A percentile compares a stretch with the other conserved stretches of the same genome.
These are phyloP conservation scores for Ophiostoma pallidulum DNA, from an alignment of 2,329 filamentous ascomycete genomes.

Conservation along the genomic window DNA sequence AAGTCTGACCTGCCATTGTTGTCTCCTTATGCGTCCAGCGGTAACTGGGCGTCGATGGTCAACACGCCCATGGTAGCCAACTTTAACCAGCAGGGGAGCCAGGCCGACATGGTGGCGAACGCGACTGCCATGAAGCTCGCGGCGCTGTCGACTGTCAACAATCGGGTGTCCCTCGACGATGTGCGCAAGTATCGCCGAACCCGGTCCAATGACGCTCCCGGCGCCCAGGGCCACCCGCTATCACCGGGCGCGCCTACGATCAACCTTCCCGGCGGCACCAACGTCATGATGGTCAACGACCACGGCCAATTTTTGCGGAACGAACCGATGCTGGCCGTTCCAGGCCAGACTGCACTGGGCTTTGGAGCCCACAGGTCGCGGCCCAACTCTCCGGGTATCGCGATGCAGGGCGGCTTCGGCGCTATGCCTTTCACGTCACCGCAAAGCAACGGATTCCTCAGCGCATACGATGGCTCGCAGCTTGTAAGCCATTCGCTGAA, in stretches of 20 bases:
- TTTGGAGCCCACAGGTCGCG: conserved; percentile 67
- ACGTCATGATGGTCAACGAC: conserved; percentile 90
- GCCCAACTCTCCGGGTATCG: conserved; percentile 79
- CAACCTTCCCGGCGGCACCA: conserved; percentile 58
- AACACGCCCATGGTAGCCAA: conserved; percentile 93
- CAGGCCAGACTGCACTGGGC: conserved; percentile 44
- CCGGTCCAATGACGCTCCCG: conserved; percentile 74
- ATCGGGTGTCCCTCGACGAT: conserved; percentile 92
- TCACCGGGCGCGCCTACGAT: conserved; percentile 56
- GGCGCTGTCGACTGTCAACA: conserved; percentile 94
- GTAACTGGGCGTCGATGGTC: conserved; percentile 97
- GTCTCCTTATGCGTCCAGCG: conserved; percentile 74
- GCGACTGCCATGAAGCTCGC: conserved; percentile 98
- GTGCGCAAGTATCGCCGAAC: conserved; percentile 91
- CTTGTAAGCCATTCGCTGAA: conserved; percentile 52
- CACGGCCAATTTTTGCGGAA: conserved; percentile 78
- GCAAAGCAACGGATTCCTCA: conserved; percentile 89
- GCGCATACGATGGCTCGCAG: conserved; percentile 71
- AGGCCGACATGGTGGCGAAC: conserved; percentile 97
- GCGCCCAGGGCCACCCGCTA: conserved; percentile 48
- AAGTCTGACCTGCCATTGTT: conserved; percentile 74
- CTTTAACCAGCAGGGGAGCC: conserved; percentile 60
- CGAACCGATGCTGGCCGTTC: conserved; percentile 75
- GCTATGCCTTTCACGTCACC: conserved; percentile 70
- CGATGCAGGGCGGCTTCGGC: conserved; percentile 60